Evolutionary conservation across 805 yeast genomes (phyloP).

Genomic region (Candida bentonensis): DNA sequence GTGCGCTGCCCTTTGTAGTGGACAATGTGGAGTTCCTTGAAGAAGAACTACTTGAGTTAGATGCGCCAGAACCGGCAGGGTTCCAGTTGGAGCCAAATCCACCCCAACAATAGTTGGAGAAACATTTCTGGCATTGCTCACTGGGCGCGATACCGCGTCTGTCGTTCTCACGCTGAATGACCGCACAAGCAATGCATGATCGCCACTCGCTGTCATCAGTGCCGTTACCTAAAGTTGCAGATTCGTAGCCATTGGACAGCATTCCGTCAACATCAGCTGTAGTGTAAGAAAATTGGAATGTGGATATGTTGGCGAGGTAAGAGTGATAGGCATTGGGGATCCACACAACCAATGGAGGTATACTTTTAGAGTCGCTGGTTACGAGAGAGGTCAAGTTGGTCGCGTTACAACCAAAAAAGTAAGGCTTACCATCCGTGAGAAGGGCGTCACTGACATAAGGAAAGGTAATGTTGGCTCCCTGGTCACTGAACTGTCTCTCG

Average conservation of each 20-base stretch:
- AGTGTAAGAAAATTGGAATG: slow-evolving; percentile 51
- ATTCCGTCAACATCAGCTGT: slow-evolving; percentile 44
- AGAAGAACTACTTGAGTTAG: no score
- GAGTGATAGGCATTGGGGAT: slow-evolving; percentile 60
- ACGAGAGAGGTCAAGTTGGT: slow-evolving; percentile 46
- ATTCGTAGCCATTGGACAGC: slow-evolving; percentile 66
- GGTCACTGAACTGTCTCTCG: slow-evolving; percentile 16
- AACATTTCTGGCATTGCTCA: slow-evolving; percentile 62
- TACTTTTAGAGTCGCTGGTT: slow-evolving; percentile 16
- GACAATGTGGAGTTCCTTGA: no score
- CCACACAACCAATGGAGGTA: slow-evolving; percentile 61
- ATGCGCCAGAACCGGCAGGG: no score
- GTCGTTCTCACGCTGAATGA: slow-evolving; percentile 69
- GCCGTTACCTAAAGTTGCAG: slow-evolving; percentile 51
- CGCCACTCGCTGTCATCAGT: slow-evolving; percentile 61
- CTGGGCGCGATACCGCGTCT: slow-evolving; percentile 45
- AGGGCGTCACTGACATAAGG: slow-evolving; percentile 15
- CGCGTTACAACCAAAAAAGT: slow-evolving; percentile 71
- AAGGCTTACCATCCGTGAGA: slow-evolving; percentile 40
- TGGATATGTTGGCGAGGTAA: slow-evolving; percentile 53
- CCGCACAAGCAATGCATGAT: slow-evolving; percentile 75
- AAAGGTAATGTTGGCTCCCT: slow-evolving; percentile 15
- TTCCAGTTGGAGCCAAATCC: no score
- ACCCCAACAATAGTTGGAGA: slow-evolving; percentile 67
- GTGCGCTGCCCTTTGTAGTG: no score